Conservation (phyloP, 179 eudicot species). For the Patellifolia procumbens region DNA sequence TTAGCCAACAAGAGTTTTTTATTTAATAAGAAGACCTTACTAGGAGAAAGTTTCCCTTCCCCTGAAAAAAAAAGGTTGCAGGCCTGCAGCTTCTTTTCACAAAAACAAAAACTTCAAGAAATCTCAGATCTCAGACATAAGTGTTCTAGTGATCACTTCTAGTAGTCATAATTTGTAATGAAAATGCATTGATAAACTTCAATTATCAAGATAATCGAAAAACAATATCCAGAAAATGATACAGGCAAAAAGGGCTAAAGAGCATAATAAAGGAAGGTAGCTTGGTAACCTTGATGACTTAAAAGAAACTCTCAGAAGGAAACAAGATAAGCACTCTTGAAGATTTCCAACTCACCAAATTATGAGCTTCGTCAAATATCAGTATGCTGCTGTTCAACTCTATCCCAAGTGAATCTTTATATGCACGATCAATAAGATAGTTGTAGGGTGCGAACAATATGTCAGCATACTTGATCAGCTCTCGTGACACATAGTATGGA, state of each 20-base stretch:
- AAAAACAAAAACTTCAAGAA: background rate
- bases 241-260: background rate
- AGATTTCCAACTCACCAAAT: conserved; percentile 62
- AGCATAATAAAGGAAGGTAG: background rate
- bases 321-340: background rate
- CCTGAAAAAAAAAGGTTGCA: background rate
- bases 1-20: too few species aligned
- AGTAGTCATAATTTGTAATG: too few species aligned
- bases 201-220: background rate
- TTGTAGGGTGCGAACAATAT: conserved; percentile 96
- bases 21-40: too few species aligned
- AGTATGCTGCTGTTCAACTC: conserved; percentile 69
- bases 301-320: background rate
- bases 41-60: background rate
- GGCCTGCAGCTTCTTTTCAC: background rate
- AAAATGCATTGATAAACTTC: too few species aligned
- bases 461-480: conserved; percentile 85
- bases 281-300: background rate
- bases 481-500: conserved; percentile 91
- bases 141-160: too few species aligned
- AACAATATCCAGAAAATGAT: background rate
- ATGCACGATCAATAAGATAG: conserved; percentile 82
- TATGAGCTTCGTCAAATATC: conserved; percentile 99
- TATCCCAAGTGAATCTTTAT: conserved; percentile 62
- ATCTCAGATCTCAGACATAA: too few species aligned